Evolutionary conservation across 495 filamentous ascomycete species (phyloP).

Genomic region (Paragyromitra xinjiangensis): DNA sequence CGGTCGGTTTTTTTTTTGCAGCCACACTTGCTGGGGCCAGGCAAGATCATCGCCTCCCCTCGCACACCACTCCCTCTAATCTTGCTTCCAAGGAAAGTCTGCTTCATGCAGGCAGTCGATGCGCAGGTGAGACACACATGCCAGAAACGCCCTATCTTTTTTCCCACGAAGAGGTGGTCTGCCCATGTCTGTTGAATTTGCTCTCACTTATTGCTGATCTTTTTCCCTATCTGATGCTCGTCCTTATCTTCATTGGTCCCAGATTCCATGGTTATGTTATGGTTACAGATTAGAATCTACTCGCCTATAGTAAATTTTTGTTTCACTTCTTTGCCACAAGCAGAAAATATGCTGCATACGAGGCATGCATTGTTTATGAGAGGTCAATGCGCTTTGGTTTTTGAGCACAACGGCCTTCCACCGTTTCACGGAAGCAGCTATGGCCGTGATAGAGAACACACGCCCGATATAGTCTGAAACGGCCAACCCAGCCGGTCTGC

Average conservation of each 20-base stretch:
- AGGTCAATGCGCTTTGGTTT: constrained; percentile 50
- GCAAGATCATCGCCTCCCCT: constrained; percentile 49
- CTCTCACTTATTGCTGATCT: constrained; percentile 34
- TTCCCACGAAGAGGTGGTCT: constrained; percentile 40
- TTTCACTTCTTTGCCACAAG: constrained; percentile 29
- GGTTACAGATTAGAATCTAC: constrained; percentile 47
- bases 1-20: constrained; percentile 50
- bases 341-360: constrained; percentile 40
- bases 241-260: constrained; percentile 40
- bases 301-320: constrained; percentile 29
- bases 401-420: constrained; percentile 45
- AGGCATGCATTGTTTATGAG: constrained; percentile 46
- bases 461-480: constrained; percentile 51
- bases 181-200: constrained; percentile 40
- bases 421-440: constrained; percentile 47
- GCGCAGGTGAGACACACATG: constrained; percentile 53
- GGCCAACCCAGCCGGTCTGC: constrained; percentile 46
- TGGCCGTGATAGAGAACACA: constrained; percentile 50
- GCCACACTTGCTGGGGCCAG: constrained; percentile 51
- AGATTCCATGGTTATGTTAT: constrained; percentile 35
- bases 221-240: constrained; percentile 43
- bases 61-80: constrained; percentile 46
- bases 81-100: constrained; percentile 53
- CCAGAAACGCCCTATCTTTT: constrained; percentile 54
- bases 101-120: constrained; percentile 55